phyloP scores from a whole-genome alignment of 1,284 basidiomycete species.

The Pseudozyma thailandica region DNA sequence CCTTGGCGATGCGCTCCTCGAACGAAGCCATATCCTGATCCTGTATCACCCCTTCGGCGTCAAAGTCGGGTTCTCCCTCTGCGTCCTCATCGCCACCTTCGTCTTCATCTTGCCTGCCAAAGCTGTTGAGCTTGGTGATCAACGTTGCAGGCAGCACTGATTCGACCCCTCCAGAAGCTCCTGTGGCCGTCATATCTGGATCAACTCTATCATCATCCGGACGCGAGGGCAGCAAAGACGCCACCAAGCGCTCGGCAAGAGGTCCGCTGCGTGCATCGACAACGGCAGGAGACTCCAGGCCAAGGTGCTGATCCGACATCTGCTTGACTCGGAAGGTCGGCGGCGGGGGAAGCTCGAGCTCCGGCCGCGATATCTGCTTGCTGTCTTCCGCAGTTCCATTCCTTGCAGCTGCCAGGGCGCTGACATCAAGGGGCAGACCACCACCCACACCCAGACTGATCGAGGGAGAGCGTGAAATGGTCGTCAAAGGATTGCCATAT shows the following conservation, averaged over 20 bases:
- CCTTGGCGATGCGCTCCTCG: slow-evolving; percentile 72
- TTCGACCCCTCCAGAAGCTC: not conserved
- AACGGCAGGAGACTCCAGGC: slow-evolving; percentile 39
- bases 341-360: slow-evolving; percentile 48
- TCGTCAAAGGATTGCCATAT: slow-evolving; percentile 34
- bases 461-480: slow-evolving; percentile 28
- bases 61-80: slow-evolving; percentile 37
- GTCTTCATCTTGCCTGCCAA: slow-evolving; percentile 31
- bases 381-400: slow-evolving; percentile 21
- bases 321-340: slow-evolving; percentile 47
- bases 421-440: slow-evolving; percentile 35
- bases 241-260: slow-evolving; percentile 56
- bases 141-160: slow-evolving; percentile 17
- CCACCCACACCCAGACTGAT: slow-evolving; percentile 32
- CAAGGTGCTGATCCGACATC: slow-evolving; percentile 57
- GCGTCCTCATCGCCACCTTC: slow-evolving; percentile 45
- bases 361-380: slow-evolving; percentile 10
- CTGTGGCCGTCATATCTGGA: slow-evolving; percentile 2
- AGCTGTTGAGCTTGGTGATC: slow-evolving; percentile 26
- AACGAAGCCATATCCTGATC: slow-evolving; percentile 71
- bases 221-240: slow-evolving; percentile 47
- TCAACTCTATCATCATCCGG: slow-evolving; percentile 13
- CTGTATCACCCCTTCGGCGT: slow-evolving; percentile 28
- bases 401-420: slow-evolving; percentile 13
- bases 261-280: slow-evolving; percentile 61